These are phyloP conservation scores for Malassezia sympodialis DNA, from an alignment of 1,284 basidiomycete species.

Conservation along the genomic window DNA sequence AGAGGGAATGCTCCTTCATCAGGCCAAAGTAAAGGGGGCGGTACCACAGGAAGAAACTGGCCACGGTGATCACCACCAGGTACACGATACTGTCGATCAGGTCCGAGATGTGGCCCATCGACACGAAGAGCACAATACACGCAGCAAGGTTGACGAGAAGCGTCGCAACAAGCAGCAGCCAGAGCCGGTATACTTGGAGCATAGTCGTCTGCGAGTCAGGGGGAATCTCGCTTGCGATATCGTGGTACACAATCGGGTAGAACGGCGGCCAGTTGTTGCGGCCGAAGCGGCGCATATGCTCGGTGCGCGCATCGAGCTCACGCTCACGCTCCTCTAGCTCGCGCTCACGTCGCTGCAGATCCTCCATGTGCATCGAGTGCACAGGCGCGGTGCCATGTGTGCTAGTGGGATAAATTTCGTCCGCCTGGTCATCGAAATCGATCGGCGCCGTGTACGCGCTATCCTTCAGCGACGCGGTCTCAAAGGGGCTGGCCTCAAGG, in stretches of 20 bases:
- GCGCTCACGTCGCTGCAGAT: conserved; percentile 62
- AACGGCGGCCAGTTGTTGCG: conserved; percentile 83
- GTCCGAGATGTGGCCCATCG: conserved; percentile 70
- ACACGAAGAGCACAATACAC: conserved; percentile 72
- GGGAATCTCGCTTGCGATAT: conserved; percentile 78
- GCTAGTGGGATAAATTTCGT: conserved; percentile 21
- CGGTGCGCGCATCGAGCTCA: conserved; percentile 55
- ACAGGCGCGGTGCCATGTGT: conserved; percentile 18
- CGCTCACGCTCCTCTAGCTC: conserved; percentile 69
- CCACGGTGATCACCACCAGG: conserved; percentile 64
- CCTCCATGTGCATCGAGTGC: conserved; percentile 54
- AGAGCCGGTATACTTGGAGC: conserved; percentile 57
- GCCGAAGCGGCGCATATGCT: conserved; percentile 67
- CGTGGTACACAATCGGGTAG: conserved; percentile 86
- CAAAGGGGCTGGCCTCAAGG: conserved; percentile 14
- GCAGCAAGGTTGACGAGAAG: conserved; percentile 81
- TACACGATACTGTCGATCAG: conserved; percentile 64
- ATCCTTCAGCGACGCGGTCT: conserved; percentile 7
- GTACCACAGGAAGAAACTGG: conserved; percentile 77
- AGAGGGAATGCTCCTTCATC: conserved; percentile 63
- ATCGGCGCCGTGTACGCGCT: conserved; percentile 1
- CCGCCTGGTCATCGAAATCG: conserved; percentile 22
- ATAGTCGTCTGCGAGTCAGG: conserved; percentile 68
- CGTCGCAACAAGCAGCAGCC: conserved; percentile 55
- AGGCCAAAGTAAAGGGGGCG: conserved; percentile 86